Conservation (phyloP, 2,329 filamentous ascomycete genomes). For the Amphichorda felina region DNA sequence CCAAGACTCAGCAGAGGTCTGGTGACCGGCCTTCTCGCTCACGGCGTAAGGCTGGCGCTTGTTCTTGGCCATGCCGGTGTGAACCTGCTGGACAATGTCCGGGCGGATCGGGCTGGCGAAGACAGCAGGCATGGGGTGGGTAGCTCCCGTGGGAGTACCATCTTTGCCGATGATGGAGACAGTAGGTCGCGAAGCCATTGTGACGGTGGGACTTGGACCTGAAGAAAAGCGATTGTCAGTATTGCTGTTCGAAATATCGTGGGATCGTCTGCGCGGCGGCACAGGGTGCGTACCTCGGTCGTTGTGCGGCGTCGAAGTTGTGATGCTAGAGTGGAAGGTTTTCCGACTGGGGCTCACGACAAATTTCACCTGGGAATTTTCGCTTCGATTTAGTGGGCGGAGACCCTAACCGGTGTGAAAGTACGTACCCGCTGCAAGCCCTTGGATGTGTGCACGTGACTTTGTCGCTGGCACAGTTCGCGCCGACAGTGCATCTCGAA, state of each 20-base stretch:
- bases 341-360: slow-evolving; percentile 16
- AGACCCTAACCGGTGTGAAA: slow-evolving; percentile 25
- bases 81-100: slow-evolving; percentile 97
- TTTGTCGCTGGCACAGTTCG: neutral
- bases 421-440: slow-evolving; percentile 11
- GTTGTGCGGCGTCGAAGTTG: slow-evolving; percentile 28
- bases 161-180: slow-evolving; percentile 96
- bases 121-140: slow-evolving; percentile 88
- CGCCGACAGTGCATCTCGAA: neutral
- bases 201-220: slow-evolving; percentile 28
- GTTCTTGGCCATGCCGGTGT: slow-evolving; percentile 99
- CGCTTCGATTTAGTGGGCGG: slow-evolving; percentile 22
- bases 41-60: slow-evolving; percentile 98
- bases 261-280: neutral
- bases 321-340: slow-evolving; percentile 13
- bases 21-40: slow-evolving; percentile 99
- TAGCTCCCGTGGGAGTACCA: slow-evolving; percentile 81
- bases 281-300: slow-evolving; percentile 21
- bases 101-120: slow-evolving; percentile 96
- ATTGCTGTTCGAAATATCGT: neutral
- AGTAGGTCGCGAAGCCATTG: slow-evolving; percentile 93
- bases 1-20: slow-evolving; percentile 99
- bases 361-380: slow-evolving; percentile 25
- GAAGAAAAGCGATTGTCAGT: neutral
- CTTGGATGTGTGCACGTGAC: slow-evolving; percentile 8